Conservation (phyloP, 2,329 filamentous ascomycete species). For the Massarina eburnea region DNA sequence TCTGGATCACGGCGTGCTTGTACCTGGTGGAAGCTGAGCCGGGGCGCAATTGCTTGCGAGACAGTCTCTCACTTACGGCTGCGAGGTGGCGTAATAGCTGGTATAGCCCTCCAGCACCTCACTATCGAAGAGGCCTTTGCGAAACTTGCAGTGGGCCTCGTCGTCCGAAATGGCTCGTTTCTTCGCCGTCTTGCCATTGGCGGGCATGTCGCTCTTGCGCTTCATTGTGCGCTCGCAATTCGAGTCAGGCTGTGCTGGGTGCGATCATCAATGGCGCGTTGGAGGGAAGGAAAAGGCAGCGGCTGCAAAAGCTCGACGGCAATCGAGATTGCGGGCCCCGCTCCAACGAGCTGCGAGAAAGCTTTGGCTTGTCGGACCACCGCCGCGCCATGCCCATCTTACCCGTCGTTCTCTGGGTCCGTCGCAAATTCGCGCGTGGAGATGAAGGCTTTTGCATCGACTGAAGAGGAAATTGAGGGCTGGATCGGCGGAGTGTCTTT, state of each 20-base stretch:
- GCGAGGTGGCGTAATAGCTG: conserved; percentile 40
- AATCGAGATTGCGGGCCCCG: not conserved
- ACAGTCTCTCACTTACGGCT: conserved; percentile 35
- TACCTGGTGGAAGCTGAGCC: conserved; percentile 56
- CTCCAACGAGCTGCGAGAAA: not conserved
- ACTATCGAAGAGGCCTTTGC: conserved; percentile 41
- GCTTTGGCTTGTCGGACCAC: conserved; percentile 1
- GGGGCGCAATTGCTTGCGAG: not conserved
- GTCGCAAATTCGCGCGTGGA: no score
- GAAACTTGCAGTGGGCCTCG: conserved; percentile 44
- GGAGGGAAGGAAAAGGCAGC: not conserved
- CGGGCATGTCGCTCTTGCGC: conserved; percentile 45
- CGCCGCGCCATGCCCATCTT: not conserved
- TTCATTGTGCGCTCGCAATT: conserved; percentile 36
- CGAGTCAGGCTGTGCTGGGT: not conserved
- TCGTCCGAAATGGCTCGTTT: conserved; percentile 46
- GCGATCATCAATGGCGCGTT: conserved; percentile 3
- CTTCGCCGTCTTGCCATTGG: conserved; percentile 44
- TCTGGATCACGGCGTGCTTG: conserved; percentile 86
- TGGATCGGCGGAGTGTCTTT: conserved; percentile 1
- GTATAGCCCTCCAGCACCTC: conserved; percentile 39
- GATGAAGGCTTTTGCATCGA: not conserved
- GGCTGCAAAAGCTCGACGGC: not conserved
- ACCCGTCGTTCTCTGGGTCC: no score
- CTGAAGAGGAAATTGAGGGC: not conserved